phyloP scores from a whole-genome alignment of 805 yeast genomes.

The Grigorovia yakushimaensis region DNA sequence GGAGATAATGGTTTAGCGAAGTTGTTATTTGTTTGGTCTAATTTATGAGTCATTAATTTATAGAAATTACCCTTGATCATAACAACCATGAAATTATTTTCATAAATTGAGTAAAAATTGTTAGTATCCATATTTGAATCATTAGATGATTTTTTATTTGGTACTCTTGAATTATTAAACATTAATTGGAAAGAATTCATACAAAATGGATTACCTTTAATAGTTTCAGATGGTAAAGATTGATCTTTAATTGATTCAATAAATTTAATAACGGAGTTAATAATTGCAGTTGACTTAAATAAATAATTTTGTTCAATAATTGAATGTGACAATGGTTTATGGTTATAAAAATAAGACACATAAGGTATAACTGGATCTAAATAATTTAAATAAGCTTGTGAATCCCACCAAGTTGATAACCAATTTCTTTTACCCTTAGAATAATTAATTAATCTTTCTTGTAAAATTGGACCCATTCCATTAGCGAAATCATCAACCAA shows the following conservation, averaged over 20 bases:
- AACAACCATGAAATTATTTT: constrained; percentile 62
- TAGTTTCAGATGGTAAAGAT: constrained; percentile 66
- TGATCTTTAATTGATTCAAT: constrained; percentile 57
- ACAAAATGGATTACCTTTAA: constrained; percentile 77
- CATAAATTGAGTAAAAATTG: constrained; percentile 35
- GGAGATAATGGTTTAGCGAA: constrained; percentile 34
- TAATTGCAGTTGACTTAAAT: constrained; percentile 66
- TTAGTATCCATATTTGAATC: constrained; percentile 49
- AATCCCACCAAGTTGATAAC: constrained; percentile 90
- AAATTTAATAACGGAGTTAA: constrained; percentile 59
- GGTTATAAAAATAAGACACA: constrained; percentile 82
- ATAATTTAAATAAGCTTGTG: constrained; percentile 81
- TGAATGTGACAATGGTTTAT: constrained; percentile 47
- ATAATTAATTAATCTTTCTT: constrained; percentile 48
- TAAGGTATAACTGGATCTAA: constrained; percentile 93
- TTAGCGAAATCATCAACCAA: constrained; percentile 61
- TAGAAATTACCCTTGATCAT: constrained; percentile 70
- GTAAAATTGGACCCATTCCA: constrained; percentile 61
- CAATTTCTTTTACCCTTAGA: constrained; percentile 64
- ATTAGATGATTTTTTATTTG: constrained; percentile 29
- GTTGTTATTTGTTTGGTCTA: constrained; percentile 4
- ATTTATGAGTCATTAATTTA: constrained; percentile 56
- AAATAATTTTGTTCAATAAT: constrained; percentile 52
- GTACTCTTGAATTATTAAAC: constrained; percentile 85
- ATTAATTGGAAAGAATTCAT: constrained; percentile 87